Conservation (phyloP, 371 early-diverging fungal genomes). For the Mucor irregularis region DNA sequence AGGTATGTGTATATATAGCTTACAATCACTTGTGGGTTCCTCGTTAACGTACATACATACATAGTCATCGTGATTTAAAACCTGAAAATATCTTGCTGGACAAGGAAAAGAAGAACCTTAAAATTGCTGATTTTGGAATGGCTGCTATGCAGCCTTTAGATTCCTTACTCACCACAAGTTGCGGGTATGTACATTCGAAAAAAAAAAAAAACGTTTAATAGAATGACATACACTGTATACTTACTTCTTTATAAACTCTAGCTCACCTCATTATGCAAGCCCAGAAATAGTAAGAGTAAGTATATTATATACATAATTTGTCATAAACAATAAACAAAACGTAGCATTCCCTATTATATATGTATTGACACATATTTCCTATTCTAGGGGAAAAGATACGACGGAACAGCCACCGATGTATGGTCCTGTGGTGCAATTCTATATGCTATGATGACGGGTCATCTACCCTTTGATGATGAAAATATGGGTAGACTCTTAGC, state of each 20-base stretch:
- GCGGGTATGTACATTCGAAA: slow-evolving; percentile 60
- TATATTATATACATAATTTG: background rate
- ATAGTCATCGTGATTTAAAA: slow-evolving; percentile 66
- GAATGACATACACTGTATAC: too few species aligned
- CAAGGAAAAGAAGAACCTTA: slow-evolving; percentile 66
- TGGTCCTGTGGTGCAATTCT: slow-evolving; percentile 94
- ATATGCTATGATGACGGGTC: slow-evolving; percentile 86
- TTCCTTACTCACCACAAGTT: slow-evolving; percentile 71
- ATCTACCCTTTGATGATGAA: slow-evolving; percentile 92
- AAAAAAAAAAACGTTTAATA: too few species aligned
- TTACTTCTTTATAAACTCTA: slow-evolving; percentile 2
- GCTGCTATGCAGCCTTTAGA: slow-evolving; percentile 68
- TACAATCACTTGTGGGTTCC: too few species aligned
- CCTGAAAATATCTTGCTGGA: slow-evolving; percentile 76
- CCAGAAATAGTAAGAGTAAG: slow-evolving; percentile 38
- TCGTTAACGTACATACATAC: too few species aligned
- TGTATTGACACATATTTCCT: slow-evolving; percentile 31
- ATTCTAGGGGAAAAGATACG: slow-evolving; percentile 60
- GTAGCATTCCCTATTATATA: slow-evolving; percentile 10
- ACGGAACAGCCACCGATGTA: slow-evolving; percentile 85
- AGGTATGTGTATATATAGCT: too few species aligned
- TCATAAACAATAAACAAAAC: background rate
- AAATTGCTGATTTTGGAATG: slow-evolving; percentile 87
- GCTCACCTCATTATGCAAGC: slow-evolving; percentile 43
- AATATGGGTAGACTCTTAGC: slow-evolving; percentile 72